These are phyloP conservation scores for Kazachstania sp. DNA, from an alignment of 1,139 yeast genomes.

Conservation along the genomic window DNA sequence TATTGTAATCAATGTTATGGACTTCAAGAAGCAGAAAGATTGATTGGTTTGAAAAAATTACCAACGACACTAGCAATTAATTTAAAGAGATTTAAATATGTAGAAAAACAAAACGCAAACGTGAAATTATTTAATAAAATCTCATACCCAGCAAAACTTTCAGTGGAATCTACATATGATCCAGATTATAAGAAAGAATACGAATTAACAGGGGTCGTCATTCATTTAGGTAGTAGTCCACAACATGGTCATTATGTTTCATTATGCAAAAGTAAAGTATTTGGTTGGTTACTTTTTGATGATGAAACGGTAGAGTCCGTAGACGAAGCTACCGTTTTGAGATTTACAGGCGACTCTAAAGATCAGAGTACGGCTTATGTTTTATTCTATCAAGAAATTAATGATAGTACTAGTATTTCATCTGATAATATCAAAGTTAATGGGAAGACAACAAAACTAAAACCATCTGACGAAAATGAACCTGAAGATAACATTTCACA, in stretches of 20 bases:
- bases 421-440: too few species aligned
- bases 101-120: constrained; percentile 72
- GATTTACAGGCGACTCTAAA: constrained; percentile 82
- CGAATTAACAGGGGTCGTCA: constrained; percentile 77
- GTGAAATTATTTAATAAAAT: constrained; percentile 83
- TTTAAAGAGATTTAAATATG: constrained; percentile 83
- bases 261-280: constrained; percentile 65
- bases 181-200: constrained; percentile 43
- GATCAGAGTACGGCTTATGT: constrained; percentile 91
- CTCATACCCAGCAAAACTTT: constrained; percentile 64
- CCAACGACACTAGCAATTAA: constrained; percentile 80
- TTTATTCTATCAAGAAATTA: constrained; percentile 53
- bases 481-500: constrained; percentile 23
- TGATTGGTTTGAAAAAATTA: constrained; percentile 70
- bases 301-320: constrained; percentile 92
- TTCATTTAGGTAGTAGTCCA: constrained; percentile 96
- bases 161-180: constrained; percentile 67
- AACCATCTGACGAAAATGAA: constrained; percentile 1
- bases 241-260: constrained; percentile 96
- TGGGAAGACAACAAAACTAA: background rate
- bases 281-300: constrained; percentile 88
- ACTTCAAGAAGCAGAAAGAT: constrained; percentile 87
- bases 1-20: constrained; percentile 88
- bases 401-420: background rate
- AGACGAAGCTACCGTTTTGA: constrained; percentile 71